phyloP scores from a whole-genome alignment of 257 asterid genomes.

The Eustoma russellianum region DNA sequence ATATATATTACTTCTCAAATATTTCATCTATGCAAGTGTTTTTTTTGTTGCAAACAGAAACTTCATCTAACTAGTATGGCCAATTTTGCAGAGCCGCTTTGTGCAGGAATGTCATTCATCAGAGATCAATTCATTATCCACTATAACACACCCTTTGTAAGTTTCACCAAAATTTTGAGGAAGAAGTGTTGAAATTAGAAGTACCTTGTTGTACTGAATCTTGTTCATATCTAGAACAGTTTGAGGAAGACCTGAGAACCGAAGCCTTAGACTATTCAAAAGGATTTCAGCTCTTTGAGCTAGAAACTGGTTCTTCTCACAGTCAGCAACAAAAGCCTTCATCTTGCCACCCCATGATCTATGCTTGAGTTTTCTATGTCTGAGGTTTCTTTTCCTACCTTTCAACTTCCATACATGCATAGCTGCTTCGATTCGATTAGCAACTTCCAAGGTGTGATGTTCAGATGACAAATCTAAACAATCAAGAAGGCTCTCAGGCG shows the following conservation, averaged over 20 bases:
- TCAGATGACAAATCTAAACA: slow-evolving; percentile 77
- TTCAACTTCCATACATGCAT: slow-evolving; percentile 66
- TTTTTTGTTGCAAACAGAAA: too few species aligned
- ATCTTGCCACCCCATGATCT: slow-evolving; percentile 59
- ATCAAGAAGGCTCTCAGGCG: slow-evolving; percentile 62
- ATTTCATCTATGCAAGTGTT: not conserved
- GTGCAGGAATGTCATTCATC: too few species aligned
- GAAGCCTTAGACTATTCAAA: slow-evolving; percentile 57
- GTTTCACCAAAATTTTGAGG: too few species aligned
- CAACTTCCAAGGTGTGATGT: slow-evolving; percentile 59
- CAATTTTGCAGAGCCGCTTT: too few species aligned
- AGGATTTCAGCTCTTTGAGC: slow-evolving; percentile 72
- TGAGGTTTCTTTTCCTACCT: slow-evolving; percentile 38
- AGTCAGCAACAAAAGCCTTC: slow-evolving; percentile 45
- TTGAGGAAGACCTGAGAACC: slow-evolving; percentile 80
- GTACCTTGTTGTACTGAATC: slow-evolving; percentile 81
- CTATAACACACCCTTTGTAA: too few species aligned
- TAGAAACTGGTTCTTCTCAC: slow-evolving; percentile 48
- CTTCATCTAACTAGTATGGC: too few species aligned
- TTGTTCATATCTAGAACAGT: slow-evolving; percentile 67
- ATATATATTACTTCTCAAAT: not conserved
- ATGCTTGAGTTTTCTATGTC: slow-evolving; percentile 25
- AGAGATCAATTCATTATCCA: too few species aligned
- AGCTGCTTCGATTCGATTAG: slow-evolving; percentile 69
- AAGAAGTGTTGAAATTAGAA: not conserved